Base-by-base conservation (phyloP, 169 alveolate species). In the Eimeria necatrix region DNA sequence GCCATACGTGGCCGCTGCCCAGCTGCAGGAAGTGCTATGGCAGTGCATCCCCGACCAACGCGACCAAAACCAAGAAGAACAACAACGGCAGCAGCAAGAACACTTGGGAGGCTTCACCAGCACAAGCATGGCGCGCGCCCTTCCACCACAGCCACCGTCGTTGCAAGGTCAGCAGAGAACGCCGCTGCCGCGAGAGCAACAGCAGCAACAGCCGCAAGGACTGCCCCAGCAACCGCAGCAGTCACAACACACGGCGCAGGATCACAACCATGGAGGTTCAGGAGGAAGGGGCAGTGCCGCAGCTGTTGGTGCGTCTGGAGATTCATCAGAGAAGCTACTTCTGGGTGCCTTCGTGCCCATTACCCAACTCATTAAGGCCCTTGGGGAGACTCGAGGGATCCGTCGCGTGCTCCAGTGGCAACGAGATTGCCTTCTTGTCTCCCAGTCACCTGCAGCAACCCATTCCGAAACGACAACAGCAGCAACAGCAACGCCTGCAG, bases 371-470 rank as follows among this genome's bases (percentile, higher is more conserved):
- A 61, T 89, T 4, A 76, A 48, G 6, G 94, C 94, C 14, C 51
- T 46, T 51, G 12, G 56, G 16, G 60, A 24, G 49, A 51, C 73
- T 10, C 88, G 88, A 2, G 87, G 76, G 9, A 73, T 89, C 26
- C 20, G 74, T 0, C 7, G 71, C 22, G 93, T 96, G 49, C 95
- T 93, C 10, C 94, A 78, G 5, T 96, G 97, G 97, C 97, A 96
- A 70, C 68, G 93, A 46, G 97, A 94, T 89, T 96, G 97, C 49
- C 95, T 96, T 83, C 90, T 95, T 18, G 87, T 93, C 86, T 87
- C 96, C 8, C 78, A 64, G 6, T 6, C 88, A 8, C 53, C 86
- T 24, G 78, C 78, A 22, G 78, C 78, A 68, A 52, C 32, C n/a
- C 20, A 7, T 8, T 41, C 49, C 6, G 22, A n/a, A 61, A 16